Base-by-base conservation (phyloP, 1,139 yeast genomes). In the Blastobotrys serpentis region DNA sequence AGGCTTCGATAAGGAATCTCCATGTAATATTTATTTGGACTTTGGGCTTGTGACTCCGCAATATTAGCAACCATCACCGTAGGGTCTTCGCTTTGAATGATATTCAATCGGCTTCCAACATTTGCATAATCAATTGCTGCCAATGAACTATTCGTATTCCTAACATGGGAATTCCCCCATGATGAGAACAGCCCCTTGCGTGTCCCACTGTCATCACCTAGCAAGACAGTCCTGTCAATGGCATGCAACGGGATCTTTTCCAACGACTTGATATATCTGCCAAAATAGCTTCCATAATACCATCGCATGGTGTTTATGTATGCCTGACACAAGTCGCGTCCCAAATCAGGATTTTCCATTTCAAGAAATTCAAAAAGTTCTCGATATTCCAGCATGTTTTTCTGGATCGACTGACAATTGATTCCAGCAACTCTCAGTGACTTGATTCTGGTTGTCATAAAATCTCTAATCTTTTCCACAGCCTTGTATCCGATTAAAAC, bases 291-390 rank as follows among this genome's bases (percentile, higher is more conserved):
- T 51, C 76, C 75, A 64, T 92, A 92, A 69, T 92, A 92, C 98
- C 98, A 92, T 59, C 78, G 75, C 88, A 90, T 89, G 1, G 98
- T 90, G 61, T 81, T 83, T 10, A 83, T 71, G 63, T 92, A 92
- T 0, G 97, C 98, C 58, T 78, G 76, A 52, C 81, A 77, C 40
- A 92, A 73, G 58, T 88, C 95, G n/a, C 71, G 63, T 0, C 95
- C 90, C 48, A 92, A 68, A n/a, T 80, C 75, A 3, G 76, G 74
- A 52, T 86, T 79, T 45, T 79, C 78, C 2, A 66, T 57, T 5
- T 71, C 65, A 32, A 92, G 65, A 55, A 86, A 89, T 2, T 69
- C 69, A 58, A 70, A 86, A 1, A 81, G 73, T 44, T 84, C 88
- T 52, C 78, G 78, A 14, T 81, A 80, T 29, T 74, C 72, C 4